phyloP scores from a whole-genome alignment of 306 rosid species.

The Sophora flavescens region DNA sequence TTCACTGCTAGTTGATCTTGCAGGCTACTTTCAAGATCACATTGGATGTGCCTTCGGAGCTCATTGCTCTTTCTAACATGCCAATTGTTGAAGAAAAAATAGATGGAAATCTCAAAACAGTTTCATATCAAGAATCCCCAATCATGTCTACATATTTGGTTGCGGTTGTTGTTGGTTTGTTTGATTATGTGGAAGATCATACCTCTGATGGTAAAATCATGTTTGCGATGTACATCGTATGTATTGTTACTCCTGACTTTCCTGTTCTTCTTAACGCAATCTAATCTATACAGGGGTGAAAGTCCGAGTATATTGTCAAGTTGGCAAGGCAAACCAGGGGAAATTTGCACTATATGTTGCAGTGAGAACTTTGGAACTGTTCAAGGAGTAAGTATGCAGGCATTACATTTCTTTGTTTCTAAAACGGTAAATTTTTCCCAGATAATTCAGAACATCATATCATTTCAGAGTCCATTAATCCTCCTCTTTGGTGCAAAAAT shows the following conservation, averaged over 20 bases:
- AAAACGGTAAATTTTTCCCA: background rate
- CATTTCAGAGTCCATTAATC: conserved; percentile 15
- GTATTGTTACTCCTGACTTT: conserved; percentile 10
- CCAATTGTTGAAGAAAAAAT: conserved; percentile 78
- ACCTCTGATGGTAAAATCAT: conserved; percentile 78
- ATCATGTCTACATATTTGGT: conserved; percentile 94
- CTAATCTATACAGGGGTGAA: conserved; percentile 72
- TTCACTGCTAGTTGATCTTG: conserved; percentile 43
- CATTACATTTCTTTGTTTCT: conserved; percentile 26
- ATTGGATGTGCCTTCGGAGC: conserved; percentile 81
- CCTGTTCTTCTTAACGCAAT: conserved; percentile 34
- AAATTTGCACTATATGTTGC: conserved; percentile 89
- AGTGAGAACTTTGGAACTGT: conserved; percentile 75
- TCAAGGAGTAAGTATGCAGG: conserved; percentile 69
- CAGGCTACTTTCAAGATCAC: conserved; percentile 95
- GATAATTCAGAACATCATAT: background rate
- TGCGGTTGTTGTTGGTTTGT: conserved; percentile 89
- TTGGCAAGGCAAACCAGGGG: conserved; percentile 87
- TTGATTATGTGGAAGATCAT: conserved; percentile 90
- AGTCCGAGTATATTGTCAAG: conserved; percentile 92
- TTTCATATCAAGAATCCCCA: conserved; percentile 84
- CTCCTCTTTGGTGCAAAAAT: conserved; percentile 21
- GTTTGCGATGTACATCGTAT: conserved; percentile 15
- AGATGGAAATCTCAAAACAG: conserved; percentile 68
- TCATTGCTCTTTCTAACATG: conserved; percentile 94